Evolutionary conservation across 2,329 filamentous ascomycete genomes (phyloP), one percentile per base, ranked within the genome.

Genomic region (Pseudopithomyces chartarum): DNA sequence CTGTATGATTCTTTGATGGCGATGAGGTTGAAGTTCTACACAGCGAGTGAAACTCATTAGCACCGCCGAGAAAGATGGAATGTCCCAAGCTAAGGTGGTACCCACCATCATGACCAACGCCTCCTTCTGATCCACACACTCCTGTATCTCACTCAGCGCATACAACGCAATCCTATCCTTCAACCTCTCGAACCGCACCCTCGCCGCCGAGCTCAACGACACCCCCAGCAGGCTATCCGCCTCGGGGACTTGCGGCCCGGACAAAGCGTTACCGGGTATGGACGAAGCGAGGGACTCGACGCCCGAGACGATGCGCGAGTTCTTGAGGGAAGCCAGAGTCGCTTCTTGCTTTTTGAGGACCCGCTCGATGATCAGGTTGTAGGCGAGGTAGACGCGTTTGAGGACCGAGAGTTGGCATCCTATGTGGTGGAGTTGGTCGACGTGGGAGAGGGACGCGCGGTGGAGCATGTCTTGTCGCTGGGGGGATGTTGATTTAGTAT

Each of bases 21-120:
- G 56, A 89, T 90, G 61, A 92, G 82, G 71, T 90, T 91, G 80
- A 92, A 92, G 71, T 91, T 91, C 87, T 90, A 56, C n/a, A n/a
- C n/a, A n/a, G n/a, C n/a, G n/a, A n/a, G n/a, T n/a, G n/a, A n/a
- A n/a, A n/a, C n/a, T n/a, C n/a, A n/a, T n/a, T n/a, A n/a, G n/a
- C n/a, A n/a, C n/a, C n/a, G n/a, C n/a, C n/a, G n/a, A n/a, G n/a
- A n/a, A n/a, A n/a, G n/a, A n/a, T n/a, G n/a, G n/a, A n/a, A n/a
- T n/a, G n/a, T n/a, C n/a, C n/a, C n/a, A n/a, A n/a, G n/a, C n/a
- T n/a, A n/a, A n/a, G n/a, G n/a, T n/a, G n/a, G n/a, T n/a, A n/a
- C 81, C 68, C 73, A 89, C 88, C 69, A 91, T 85, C 60, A 85
- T 84, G 3, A 89, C 87, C 23, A 92, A 77, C 0, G 86, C 85